Evolutionary conservation across 805 yeast species (phyloP).

Genomic region (Ogataea haglerorum): DNA sequence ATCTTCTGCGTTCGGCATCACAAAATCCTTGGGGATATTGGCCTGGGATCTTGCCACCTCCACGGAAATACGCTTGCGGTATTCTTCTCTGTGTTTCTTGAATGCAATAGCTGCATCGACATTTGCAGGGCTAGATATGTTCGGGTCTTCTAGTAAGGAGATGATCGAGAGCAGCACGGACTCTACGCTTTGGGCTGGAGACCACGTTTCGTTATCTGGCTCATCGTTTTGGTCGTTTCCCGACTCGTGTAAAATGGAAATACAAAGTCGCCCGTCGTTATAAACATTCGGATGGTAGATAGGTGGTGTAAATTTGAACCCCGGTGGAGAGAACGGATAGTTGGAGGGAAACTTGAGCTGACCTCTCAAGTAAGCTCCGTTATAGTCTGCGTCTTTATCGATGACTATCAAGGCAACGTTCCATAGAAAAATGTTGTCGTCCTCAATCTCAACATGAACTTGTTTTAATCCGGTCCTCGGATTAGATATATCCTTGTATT

Average conservation of each 20-base stretch:
- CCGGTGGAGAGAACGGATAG: conserved; percentile 91
- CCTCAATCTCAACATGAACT: conserved; percentile 43
- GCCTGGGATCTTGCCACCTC: conserved; percentile 81
- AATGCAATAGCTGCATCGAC: conserved; percentile 96
- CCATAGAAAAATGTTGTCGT: conserved; percentile 63
- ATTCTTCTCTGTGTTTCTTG: conserved; percentile 77
- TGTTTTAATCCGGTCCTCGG: conserved; percentile 64
- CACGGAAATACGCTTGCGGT: conserved; percentile 68
- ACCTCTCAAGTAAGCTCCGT: conserved; percentile 93
- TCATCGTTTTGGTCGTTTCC: conserved; percentile 88
- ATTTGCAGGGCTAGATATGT: conserved; percentile 90
- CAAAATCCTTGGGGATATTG: conserved; percentile 83
- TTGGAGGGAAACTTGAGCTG: conserved; percentile 90
- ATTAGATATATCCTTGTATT: conserved; percentile 88
- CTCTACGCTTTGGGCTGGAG: conserved; percentile 91
- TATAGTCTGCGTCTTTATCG: conserved; percentile 83
- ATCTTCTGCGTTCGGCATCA: conserved; percentile 69
- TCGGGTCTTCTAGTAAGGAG: conserved; percentile 90
- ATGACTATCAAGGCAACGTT: conserved; percentile 90
- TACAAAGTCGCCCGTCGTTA: conserved; percentile 90
- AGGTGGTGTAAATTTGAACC: conserved; percentile 89
- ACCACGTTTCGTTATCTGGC: conserved; percentile 93
- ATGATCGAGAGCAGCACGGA: conserved; percentile 88
- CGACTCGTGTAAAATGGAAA: conserved; percentile 86
- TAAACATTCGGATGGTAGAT: conserved; percentile 96